A percentile compares a stretch with the other conserved stretches of the same genome.
Evolutionary conservation across 208 protist species (phyloP).

Genomic region (Crithidia acanthocephali): DNA sequence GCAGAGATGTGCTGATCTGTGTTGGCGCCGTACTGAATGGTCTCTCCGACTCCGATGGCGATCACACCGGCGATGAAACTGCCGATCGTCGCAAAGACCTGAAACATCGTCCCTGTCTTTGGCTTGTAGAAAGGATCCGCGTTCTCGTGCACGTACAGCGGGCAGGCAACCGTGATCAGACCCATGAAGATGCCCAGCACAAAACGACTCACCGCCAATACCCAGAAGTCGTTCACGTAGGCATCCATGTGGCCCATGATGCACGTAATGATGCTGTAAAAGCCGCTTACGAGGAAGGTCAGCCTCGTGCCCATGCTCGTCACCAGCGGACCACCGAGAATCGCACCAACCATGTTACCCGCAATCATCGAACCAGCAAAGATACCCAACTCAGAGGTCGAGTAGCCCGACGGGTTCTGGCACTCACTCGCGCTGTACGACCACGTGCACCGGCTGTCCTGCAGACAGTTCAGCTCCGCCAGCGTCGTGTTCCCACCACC

Average conservation of each 20-base stretch:
- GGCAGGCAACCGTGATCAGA: slow-evolving; percentile 37
- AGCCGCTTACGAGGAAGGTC: slow-evolving; percentile 51
- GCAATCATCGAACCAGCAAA: slow-evolving; percentile 68
- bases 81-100: slow-evolving; percentile 53
- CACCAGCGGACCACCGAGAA: slow-evolving; percentile 37
- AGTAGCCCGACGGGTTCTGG: slow-evolving; percentile 54
- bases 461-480: slow-evolving; percentile 28
- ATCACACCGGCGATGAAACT: slow-evolving; percentile 56
- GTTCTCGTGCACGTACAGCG: slow-evolving; percentile 60
- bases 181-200: slow-evolving; percentile 58
- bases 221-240: slow-evolving; percentile 42
- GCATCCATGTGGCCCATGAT: slow-evolving; percentile 42
- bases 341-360: slow-evolving; percentile 52
- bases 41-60: slow-evolving; percentile 36
- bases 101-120: slow-evolving; percentile 49
- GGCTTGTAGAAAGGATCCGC: slow-evolving; percentile 29
- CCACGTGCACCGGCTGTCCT: slow-evolving; percentile 52
- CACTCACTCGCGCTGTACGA: slow-evolving; percentile 47
- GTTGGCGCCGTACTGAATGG: slow-evolving; percentile 30
- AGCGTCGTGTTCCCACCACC: slow-evolving; percentile 14
- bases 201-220: slow-evolving; percentile 50
- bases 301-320: slow-evolving; percentile 36
- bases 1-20: slow-evolving; percentile 33
- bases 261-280: slow-evolving; percentile 36
- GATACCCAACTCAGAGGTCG: slow-evolving; percentile 35